Base-by-base conservation (phyloP, 208 protist genomes). In the Trypanosoma congolense region DNA sequence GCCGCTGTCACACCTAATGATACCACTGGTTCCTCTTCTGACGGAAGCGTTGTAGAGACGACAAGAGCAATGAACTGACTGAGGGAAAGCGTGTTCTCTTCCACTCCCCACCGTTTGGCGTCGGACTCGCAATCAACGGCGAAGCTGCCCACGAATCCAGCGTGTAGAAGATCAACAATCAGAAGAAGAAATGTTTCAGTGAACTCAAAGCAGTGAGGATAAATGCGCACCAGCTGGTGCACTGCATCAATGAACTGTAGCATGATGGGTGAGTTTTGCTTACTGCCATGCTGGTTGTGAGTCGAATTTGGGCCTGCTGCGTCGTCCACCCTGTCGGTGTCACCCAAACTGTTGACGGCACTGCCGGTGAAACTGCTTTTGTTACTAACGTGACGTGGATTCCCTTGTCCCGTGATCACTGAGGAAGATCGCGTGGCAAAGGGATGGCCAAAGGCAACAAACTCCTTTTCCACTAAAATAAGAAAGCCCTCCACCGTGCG, bases 401-500 rank as follows among this genome's bases (percentile, higher is more conserved):
- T 25, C 26, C 24, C 56, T 14, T 50, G 52, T 28, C 50, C 36
- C 5, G 2, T n/a, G 2, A 47, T 14, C 12, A 47, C 58, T 2
- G 9, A 38, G 9, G 62, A 56, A n/a, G 49, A 57, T 25, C 92
- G 56, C 12, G 74, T 65, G 16, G 61, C 42, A 61, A 93, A 97
- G 41, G 92, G 87, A 61, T 98, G 94, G 3, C 97, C 97, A 70
- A 96, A 97, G 4, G 64, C 43, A 6, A 97, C 44, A 89, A 93
- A 99, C 16, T 99, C 96, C 61, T 98, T 98, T 44, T 96, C 88
- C 24, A 98, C 77, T 2, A 98, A 60, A 0, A 83, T 62, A 4
- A 57, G 24, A 56, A 97, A 96, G 22, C 94, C 94, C 19, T 58
- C 42, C 19, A 92, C 65, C 3, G 82, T 93, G 18, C 69, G 64